These are phyloP conservation scores for Dalbergia oliveri DNA, from an alignment of 306 rosid genomes.

Conservation along the genomic window DNA sequence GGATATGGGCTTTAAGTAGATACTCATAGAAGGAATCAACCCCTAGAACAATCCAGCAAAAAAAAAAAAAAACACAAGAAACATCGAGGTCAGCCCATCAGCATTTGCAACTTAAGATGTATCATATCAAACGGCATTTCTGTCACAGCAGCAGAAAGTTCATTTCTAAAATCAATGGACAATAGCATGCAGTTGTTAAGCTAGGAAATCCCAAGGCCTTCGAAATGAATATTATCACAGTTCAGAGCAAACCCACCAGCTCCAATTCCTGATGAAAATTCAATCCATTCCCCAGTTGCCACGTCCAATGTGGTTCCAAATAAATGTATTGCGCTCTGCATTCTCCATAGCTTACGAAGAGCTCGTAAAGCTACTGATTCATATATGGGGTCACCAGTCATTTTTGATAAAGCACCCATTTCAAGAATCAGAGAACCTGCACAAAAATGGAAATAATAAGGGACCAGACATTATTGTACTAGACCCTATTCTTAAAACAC, in stretches of 20 bases:
- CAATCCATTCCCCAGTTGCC: constrained; percentile 91
- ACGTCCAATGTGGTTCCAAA: constrained; percentile 93
- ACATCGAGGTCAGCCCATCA: constrained; percentile 42
- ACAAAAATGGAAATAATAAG: constrained; percentile 45
- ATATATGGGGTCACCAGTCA: constrained; percentile 86
- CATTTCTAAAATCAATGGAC: constrained; percentile 37
- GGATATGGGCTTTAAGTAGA: constrained; percentile 88
- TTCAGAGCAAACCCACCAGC: constrained; percentile 70
- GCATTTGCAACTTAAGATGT: constrained; percentile 35
- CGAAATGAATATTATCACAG: constrained; percentile 19
- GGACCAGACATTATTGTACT: constrained; percentile 43
- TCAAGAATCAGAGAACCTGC: constrained; percentile 97
- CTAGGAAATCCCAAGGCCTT: constrained; percentile 30
- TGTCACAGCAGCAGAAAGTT: constrained; percentile 25
- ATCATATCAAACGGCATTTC: constrained; percentile 24
- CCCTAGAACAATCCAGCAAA: constrained; percentile 66
- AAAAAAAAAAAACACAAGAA: constrained; percentile 52
- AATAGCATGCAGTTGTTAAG: constrained; percentile 16
- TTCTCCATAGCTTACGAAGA: constrained; percentile 89
- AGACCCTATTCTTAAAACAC: constrained; percentile 54
- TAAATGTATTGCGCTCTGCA: constrained; percentile 90
- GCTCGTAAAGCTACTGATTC: constrained; percentile 92
- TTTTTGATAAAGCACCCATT: constrained; percentile 96
- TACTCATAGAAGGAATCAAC: constrained; percentile 99
- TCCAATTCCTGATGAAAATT: constrained; percentile 92